These are phyloP conservation scores for Termitomyces sp. DNA, from an alignment of 768 basidiomycete genomes.

Conservation along the genomic window DNA sequence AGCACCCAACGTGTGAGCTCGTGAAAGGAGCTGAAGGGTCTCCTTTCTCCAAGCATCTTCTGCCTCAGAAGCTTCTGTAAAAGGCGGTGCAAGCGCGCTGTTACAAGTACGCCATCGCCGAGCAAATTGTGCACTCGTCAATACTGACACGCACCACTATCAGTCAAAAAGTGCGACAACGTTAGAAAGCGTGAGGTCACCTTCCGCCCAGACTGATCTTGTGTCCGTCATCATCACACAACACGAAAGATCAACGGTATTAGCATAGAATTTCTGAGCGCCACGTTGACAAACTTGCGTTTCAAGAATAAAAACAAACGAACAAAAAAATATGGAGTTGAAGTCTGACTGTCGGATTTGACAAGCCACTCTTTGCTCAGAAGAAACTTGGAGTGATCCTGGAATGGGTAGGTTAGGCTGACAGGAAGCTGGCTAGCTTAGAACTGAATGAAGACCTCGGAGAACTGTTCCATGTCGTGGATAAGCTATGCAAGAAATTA, in stretches of 20 bases:
- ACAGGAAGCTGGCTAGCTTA: conserved; percentile 1
- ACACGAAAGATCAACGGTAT: conserved; percentile 52
- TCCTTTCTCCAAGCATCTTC: conserved; percentile 62
- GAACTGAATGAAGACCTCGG: conserved; percentile 31
- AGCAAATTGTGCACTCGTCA: conserved; percentile 53
- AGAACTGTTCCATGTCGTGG: conserved; percentile 41
- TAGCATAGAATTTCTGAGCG: conserved; percentile 59
- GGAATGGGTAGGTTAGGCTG: conserved; percentile 9
- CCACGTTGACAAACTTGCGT: neutral
- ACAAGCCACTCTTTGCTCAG: conserved; percentile 71
- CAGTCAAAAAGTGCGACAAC: conserved; percentile 12
- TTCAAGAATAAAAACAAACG: conserved; percentile 16
- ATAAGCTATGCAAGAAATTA: neutral
- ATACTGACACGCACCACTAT: conserved; percentile 28
- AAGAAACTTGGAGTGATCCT: conserved; percentile 56
- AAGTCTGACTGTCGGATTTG: conserved; percentile 53
- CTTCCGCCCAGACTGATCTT: conserved; percentile 71
- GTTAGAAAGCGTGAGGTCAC: conserved; percentile 27
- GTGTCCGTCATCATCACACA: conserved; percentile 69
- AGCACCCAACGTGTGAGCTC: conserved; percentile 58
- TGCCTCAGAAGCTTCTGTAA: conserved; percentile 26
- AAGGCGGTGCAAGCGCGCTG: conserved; percentile 23
- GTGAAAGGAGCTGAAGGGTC: conserved; percentile 49
- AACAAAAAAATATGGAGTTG: conserved; percentile 71
- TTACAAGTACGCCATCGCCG: conserved; percentile 71